Evolutionary conservation across 352 stramenopile species (phyloP).

Genomic region (Phytophthora rubi): DNA sequence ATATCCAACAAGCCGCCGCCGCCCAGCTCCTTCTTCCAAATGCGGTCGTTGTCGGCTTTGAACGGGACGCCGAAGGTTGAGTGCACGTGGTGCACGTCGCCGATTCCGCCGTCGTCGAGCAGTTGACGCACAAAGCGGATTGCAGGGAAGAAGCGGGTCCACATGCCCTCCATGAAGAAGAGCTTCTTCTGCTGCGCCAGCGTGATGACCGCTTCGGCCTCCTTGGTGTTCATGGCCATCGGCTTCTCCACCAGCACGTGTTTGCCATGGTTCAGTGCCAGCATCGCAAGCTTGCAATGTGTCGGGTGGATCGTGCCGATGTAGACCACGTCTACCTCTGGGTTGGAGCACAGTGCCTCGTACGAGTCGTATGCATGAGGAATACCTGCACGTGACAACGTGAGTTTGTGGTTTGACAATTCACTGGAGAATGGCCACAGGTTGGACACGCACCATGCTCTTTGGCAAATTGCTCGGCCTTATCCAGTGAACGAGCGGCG

Average conservation of each 20-base stretch:
- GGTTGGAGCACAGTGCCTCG: constrained; percentile 13
- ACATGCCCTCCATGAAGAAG: constrained; percentile 85
- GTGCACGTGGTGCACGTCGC: constrained; percentile 58
- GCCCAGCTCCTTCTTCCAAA: constrained; percentile 75
- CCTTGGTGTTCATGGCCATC: constrained; percentile 77
- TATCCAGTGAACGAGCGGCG: constrained; percentile 52
- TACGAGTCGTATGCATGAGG: constrained; percentile 75
- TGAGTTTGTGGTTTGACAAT: neutral
- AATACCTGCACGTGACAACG: constrained; percentile 25
- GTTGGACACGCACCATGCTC: constrained; percentile 39
- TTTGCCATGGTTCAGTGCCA: constrained; percentile 79
- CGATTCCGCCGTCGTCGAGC: constrained; percentile 47
- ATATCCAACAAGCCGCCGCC: constrained; percentile 83
- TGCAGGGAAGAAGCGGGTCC: constrained; percentile 86
- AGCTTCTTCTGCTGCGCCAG: constrained; percentile 26
- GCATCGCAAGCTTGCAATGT: constrained; percentile 65
- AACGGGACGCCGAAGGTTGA: constrained; percentile 36
- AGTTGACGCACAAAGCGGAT: constrained; percentile 58
- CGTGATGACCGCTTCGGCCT: constrained; percentile 64
- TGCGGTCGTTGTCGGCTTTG: constrained; percentile 51
- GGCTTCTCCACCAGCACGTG: constrained; percentile 93
- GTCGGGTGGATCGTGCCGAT: constrained; percentile 74
- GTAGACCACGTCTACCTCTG: constrained; percentile 3
- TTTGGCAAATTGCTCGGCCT: constrained; percentile 49
- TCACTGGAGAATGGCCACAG: constrained; percentile 8